phyloP scores from a whole-genome alignment of 257 asterid species.

The Lantana camara region DNA sequence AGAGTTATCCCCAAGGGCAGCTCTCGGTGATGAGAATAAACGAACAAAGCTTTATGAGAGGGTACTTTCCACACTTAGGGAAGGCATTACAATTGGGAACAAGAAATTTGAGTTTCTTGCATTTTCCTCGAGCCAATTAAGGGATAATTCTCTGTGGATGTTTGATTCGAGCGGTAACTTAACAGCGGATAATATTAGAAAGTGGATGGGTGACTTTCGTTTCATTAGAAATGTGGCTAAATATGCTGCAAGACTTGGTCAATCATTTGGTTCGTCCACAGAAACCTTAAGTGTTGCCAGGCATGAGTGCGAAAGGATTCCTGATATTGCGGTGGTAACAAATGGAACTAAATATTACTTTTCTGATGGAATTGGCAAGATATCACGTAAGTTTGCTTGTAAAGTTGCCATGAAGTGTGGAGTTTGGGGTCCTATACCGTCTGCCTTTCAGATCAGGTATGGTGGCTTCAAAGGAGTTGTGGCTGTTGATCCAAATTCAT shows the following conservation, averaged over 20 bases:
- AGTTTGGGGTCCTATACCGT: slow-evolving; percentile 50
- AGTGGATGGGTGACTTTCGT: slow-evolving; percentile 85
- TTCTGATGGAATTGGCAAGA: slow-evolving; percentile 95
- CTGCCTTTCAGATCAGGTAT: slow-evolving; percentile 87
- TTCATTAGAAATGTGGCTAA: too few relatives aligned
- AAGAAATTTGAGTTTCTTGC: too few relatives aligned
- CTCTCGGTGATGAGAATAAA: slow-evolving; percentile 31
- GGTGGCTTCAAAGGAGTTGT: too few relatives aligned
- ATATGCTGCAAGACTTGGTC: too few relatives aligned
- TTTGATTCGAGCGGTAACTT: slow-evolving; percentile 58
- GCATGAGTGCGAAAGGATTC: slow-evolving; percentile 55
- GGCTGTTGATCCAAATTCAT: too few relatives aligned
- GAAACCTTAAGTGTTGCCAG: slow-evolving; percentile 45
- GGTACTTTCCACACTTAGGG: too few relatives aligned
- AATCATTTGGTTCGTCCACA: too few relatives aligned
- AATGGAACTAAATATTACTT: slow-evolving; percentile 44
- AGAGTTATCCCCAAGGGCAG: slow-evolving; percentile 53
- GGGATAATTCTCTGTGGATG: slow-evolving; percentile 95
- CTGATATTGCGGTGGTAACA: slow-evolving; percentile 39
- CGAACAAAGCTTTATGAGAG: slow-evolving; percentile 65
- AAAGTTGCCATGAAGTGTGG: slow-evolving; percentile 75
- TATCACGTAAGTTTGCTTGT: slow-evolving; percentile 65
- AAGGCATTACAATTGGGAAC: too few relatives aligned
- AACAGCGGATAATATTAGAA: slow-evolving; percentile 58
- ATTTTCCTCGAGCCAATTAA: too few relatives aligned